A percentile compares a stretch with the other conserved stretches of the same genome.
Evolutionary conservation across 2,329 filamentous ascomycete species (phyloP).

Genomic region (Raffaelea arxii): DNA sequence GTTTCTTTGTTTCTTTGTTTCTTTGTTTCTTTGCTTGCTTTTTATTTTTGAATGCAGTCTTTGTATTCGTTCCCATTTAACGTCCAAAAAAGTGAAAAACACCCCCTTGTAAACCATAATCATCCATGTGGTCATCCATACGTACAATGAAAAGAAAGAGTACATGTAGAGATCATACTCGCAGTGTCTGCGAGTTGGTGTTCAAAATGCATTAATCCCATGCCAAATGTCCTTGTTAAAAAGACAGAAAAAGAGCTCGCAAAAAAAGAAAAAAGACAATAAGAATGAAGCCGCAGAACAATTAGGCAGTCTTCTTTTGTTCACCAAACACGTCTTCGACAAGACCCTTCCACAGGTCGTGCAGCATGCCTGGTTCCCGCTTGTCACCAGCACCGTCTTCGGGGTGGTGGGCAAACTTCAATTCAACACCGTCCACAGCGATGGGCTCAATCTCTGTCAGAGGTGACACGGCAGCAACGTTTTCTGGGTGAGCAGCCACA

Average conservation of each 20-base stretch:
- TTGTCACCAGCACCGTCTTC: conserved; percentile 7
- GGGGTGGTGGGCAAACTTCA: conserved; percentile 39
- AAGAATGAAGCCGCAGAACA: not conserved
- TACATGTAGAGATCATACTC: no score
- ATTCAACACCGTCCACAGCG: conserved; percentile 43
- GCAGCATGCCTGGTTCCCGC: conserved; percentile 34
- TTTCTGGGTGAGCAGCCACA: conserved; percentile 46
- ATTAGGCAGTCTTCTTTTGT: conserved; percentile 3
- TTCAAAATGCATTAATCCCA: no score
- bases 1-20: no score
- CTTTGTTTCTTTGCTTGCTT: no score
- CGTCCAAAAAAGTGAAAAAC: no score
- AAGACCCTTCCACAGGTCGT: conserved; percentile 46
- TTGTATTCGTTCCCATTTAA: no score
- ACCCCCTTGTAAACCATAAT: no score
- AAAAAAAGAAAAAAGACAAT: not conserved
- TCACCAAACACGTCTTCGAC: conserved; percentile 13
- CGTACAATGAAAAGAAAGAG: no score
- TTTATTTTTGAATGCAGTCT: no score
- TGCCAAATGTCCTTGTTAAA: no score
- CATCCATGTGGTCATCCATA: no score
- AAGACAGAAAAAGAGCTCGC: not conserved
- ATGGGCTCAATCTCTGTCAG: conserved; percentile 51
- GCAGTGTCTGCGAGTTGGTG: no score
- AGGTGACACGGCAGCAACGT: conserved; percentile 35